phyloP scores from a whole-genome alignment of 2,329 filamentous ascomycete species.

The Lachnellula cervina region DNA sequence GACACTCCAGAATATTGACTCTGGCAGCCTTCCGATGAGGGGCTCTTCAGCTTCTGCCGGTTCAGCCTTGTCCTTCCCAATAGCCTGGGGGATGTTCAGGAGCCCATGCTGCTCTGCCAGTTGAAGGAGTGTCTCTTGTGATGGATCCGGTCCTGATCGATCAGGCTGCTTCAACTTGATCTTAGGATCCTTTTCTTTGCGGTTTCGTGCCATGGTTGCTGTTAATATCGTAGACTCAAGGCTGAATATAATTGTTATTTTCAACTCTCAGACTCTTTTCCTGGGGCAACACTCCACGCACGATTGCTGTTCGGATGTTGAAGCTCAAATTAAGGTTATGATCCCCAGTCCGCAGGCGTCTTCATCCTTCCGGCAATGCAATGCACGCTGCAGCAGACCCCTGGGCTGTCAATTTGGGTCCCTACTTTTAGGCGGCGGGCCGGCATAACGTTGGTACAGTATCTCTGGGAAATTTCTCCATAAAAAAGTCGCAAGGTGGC shows the following conservation, averaged over 20 bases:
- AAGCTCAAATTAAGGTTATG: not conserved
- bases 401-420: not conserved
- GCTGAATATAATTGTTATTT: not conserved
- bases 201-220: conserved; percentile 42
- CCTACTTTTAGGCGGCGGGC: not conserved
- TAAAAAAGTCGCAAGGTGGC: conserved; percentile 6
- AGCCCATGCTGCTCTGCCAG: conserved; percentile 62
- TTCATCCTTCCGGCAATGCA: conserved; percentile 1
- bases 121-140: conserved; percentile 66
- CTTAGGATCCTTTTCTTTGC: conserved; percentile 41
- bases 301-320: not conserved
- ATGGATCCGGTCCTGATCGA: conserved; percentile 51
- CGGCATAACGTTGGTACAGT: not conserved
- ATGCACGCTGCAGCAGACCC: not conserved
- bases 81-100: conserved; percentile 15
- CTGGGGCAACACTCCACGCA: not conserved
- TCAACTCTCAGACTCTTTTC: not conserved
- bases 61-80: conserved; percentile 15
- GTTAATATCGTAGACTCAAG: not conserved
- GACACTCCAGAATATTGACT: conserved; percentile 53
- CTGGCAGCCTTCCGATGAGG: conserved; percentile 33
- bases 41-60: conserved; percentile 26
- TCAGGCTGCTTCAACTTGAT: conserved; percentile 67
- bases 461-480: not conserved
- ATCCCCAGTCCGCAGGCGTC: not conserved